Evolutionary conservation across 2,329 filamentous ascomycete species (phyloP).

Genomic region (Colletotrichum zoysiae): DNA sequence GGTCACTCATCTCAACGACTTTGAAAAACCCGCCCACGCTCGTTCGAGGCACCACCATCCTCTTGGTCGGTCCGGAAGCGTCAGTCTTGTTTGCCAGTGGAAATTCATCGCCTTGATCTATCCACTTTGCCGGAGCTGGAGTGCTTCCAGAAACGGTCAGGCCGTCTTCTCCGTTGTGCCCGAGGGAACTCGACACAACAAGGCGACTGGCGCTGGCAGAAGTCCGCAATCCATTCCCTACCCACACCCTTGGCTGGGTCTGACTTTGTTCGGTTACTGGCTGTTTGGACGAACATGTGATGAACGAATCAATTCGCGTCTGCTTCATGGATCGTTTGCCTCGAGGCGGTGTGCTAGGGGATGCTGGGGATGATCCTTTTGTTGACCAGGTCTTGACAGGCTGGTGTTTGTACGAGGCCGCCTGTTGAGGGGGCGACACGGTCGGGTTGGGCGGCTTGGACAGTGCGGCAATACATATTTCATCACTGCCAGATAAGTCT

Average conservation of each 20-base stretch:
- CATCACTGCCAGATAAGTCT: slow-evolving; percentile 26
- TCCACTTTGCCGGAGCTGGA: neutral
- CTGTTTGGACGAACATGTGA: slow-evolving; percentile 5
- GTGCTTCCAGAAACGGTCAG: neutral
- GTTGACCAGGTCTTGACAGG: neutral
- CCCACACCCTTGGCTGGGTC: neutral
- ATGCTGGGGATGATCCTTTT: neutral
- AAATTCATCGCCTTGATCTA: slow-evolving; percentile 21
- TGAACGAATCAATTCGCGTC: slow-evolving; percentile 41
- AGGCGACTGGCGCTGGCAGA: neutral
- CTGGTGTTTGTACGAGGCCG: neutral
- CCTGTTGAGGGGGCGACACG: neutral
- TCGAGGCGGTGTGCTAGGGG: neutral
- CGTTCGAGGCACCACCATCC: slow-evolving; percentile 53
- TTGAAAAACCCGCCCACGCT: slow-evolving; percentile 56
- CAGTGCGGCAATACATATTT: neutral
- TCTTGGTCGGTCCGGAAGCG: slow-evolving; percentile 44
- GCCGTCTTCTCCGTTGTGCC: neutral
- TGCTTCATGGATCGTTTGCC: slow-evolving; percentile 48
- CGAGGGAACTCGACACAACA: neutral
- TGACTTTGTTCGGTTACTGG: slow-evolving; percentile 2
- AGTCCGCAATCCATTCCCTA: neutral
- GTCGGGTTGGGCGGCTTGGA: neutral
- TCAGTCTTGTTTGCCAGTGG: slow-evolving; percentile 9
- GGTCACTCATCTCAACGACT: slow-evolving; percentile 50